Base-by-base conservation (phyloP, 2,329 filamentous ascomycete genomes). In the Neobulgaria alba region DNA sequence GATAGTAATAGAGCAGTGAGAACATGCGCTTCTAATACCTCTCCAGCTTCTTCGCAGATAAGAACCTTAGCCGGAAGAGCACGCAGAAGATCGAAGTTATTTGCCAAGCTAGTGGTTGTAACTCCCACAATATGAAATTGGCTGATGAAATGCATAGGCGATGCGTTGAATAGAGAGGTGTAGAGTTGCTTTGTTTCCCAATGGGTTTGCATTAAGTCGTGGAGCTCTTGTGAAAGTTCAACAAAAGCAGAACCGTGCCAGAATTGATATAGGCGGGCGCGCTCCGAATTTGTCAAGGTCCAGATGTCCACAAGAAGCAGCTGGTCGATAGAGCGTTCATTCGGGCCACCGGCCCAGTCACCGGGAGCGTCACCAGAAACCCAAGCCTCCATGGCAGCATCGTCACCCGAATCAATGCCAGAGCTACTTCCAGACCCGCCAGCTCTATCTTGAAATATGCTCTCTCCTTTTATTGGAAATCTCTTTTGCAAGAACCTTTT, bases 101-200 rank as follows among this genome's bases (percentile, higher is more conserved):
- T 55, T 3, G 73, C 72, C 1, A 77, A 52, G 0, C 72, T 73
- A 1, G 64, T 65, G 0, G 73, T 75, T 0, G 72, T 77, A 3
- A 75, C 52, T 0, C 73, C 73, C 31, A 77, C 69, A 4, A 75
- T 61, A 37, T 72, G 37, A n/a, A n/a, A n/a, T n/a, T n/a, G n/a
- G n/a, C n/a, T n/a, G n/a, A n/a, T n/a, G n/a, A n/a, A n/a, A n/a
- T n/a, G n/a, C n/a, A n/a, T n/a, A n/a, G n/a, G n/a, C n/a, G n/a
- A n/a, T n/a, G n/a, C n/a, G n/a, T n/a, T n/a, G n/a, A n/a, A n/a
- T n/a, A n/a, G 29, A 31, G 29, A 5, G n/a, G 29, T 31, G 5
- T 5, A 31, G 4, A 12, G 5, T 15, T 31, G 5, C 29, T 31
- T 31, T n/a, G 12, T 12, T 5, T 12, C n/a, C 5, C 12, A 31